Base-by-base conservation (phyloP, 306 rosid genomes). In the Gillenia trifoliata region DNA sequence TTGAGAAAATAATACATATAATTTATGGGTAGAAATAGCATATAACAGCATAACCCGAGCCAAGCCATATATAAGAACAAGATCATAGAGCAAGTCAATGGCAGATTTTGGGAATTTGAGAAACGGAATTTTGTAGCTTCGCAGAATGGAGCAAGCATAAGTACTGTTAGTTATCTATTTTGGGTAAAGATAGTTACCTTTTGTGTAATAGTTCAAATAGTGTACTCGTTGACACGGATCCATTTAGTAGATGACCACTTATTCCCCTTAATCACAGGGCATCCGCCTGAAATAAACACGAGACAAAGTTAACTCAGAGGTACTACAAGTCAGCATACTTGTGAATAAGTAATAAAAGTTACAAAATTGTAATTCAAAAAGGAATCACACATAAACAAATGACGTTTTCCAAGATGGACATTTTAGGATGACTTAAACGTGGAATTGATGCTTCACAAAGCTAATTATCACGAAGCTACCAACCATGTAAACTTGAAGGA, bases 191-290 rank as follows among this genome's bases (percentile, higher is more conserved):
- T 20, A 62, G 56, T 66, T 79, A 92, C 97, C 96, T 71, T 43
- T 68, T 15, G 45, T 50, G 66, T 66, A 36, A 78, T 73, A 55
- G 73, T 81, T 95, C 87, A 95, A 80, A 73, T 75, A 83, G 76
- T 83, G 90, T 92, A 92, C 73, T 92, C 99, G 4, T 38, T 72
- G 52, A 92, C 92, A 28, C 90, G 98, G 34, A 95, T 60, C 99
- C 99, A 95, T 81, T 95, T 95, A 52, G 99, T 95, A 83, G 89
- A 75, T 72, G 99, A 95, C 99, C 99, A 95, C 82, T 95, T 95
- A 66, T 95, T 95, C 68, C 99, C 99, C 81, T 74, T 88, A 75
- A 95, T 90, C 79, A 95, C 97, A 2, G 98, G 97, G 76, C 99
- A 95, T 65, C 99, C 99, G 79, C 99, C 99, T 95, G 89, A 76